phyloP scores from a whole-genome alignment of 306 rosid genomes.

The Corylus americana region DNA sequence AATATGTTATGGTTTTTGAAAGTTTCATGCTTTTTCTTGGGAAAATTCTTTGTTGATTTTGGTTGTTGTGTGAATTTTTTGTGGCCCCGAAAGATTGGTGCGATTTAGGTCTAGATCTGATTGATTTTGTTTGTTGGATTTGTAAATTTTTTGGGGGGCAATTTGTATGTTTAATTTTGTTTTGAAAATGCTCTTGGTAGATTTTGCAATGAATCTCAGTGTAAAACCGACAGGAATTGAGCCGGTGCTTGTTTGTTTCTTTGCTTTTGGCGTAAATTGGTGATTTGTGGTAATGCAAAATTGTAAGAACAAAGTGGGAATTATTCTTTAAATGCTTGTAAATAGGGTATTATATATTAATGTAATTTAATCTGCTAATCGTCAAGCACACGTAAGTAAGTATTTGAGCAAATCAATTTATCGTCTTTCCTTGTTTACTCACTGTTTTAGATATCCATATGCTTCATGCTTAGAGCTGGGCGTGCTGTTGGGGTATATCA shows the following conservation, averaged over 20 bases:
- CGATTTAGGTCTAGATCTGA: constrained; percentile 33
- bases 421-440: not conserved
- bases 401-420: not conserved
- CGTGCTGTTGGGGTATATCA: not conserved
- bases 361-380: not conserved
- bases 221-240: not conserved
- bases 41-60: not conserved
- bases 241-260: not conserved
- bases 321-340: not conserved
- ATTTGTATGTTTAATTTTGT: not conserved
- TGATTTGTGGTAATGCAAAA: not conserved
- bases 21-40: not conserved
- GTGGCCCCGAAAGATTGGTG: not conserved
- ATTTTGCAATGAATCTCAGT: not conserved
- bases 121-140: constrained; percentile 2
- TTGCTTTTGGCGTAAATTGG: not conserved
- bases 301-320: not conserved
- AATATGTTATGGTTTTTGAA: not conserved
- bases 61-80: not conserved
- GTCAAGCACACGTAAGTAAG: not conserved
- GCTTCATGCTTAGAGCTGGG: not conserved
- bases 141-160: not conserved
- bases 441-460: not conserved
- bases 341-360: not conserved
- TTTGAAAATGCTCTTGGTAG: not conserved